Evolutionary conservation across 306 rosid genomes (phyloP), one percentile per base, ranked within the genome.

Genomic region (Cucurbita argyrosperma): DNA sequence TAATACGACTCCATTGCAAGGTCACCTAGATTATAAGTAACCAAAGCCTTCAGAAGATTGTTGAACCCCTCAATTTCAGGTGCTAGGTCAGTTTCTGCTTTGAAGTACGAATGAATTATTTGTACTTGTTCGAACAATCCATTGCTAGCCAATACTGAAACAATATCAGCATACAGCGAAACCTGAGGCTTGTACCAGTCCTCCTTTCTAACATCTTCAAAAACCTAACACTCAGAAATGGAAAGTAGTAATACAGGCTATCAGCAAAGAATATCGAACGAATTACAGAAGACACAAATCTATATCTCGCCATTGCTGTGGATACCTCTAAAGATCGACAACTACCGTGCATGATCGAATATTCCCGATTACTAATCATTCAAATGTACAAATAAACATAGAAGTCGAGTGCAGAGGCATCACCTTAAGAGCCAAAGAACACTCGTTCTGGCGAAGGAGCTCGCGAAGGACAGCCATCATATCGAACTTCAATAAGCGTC

Each of bases 391-490:
- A 45, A 39, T 47, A 3, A 57, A 7, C 13, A 42, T 10, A 35
- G 46, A n/a, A 55, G 45, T 16, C 0, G 4, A 0, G 23, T 16
- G 35, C 19, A 67, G 47, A 19, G 1, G 13, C 6, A 38, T 70
- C 38, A 86, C 89, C 89, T 86, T 81, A 80, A 86, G 85, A 23
- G 89, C 89, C 84, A 86, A 75, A 69, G 64, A 8, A 77, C 85
- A 86, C 66, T 86, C 85, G 45, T 79, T 77, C 75, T 83, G 89
- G 74, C 84, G 89, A 10, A 86, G 84, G 52, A 83, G 85, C 77
- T 86, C 87, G 21, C 80, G 75, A 45, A 86, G 85, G 14, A 86
- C 84, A 19, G 87, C 87, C 77, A 83, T 68, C 87, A 83, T 74
- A 64, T 83, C 87, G 79, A 86, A 66, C 82, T 86, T 86, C 81